Conservation (phyloP, 73 alveolate genomes). For the Tetrahymena malaccensis region DNA sequence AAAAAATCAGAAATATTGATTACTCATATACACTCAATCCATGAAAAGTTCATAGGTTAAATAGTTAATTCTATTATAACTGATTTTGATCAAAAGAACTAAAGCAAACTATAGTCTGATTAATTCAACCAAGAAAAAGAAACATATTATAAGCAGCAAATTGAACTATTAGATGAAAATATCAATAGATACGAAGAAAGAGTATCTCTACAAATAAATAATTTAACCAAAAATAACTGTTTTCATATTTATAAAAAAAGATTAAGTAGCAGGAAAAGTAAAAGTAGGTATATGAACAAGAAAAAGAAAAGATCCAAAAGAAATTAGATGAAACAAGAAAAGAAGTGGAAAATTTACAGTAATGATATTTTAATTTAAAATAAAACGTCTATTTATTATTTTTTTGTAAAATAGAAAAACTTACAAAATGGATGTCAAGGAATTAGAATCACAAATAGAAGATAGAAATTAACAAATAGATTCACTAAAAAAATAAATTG, state of each 20-base stretch:
- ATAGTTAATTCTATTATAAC: background rate
- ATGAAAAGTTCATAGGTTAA: slow-evolving; percentile 8
- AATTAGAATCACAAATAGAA: background rate
- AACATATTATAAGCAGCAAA: slow-evolving; percentile 4
- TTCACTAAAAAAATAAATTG: background rate
- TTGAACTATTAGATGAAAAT: slow-evolving; percentile 8
- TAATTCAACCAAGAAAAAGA: slow-evolving; percentile 10
- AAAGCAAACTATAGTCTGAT: background rate
- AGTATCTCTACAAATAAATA: background rate
- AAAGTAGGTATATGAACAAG: background rate
- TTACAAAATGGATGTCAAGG: background rate
- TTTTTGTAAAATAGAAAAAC: background rate
- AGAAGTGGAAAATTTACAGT: background rate
- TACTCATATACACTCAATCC: slow-evolving; percentile 12
- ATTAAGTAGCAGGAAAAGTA: background rate
- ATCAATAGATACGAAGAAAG: slow-evolving; percentile 9
- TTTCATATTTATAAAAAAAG: background rate
- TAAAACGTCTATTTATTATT: background rate
- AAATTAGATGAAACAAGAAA: background rate
- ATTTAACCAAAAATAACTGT: background rate
- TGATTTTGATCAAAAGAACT: background rate
- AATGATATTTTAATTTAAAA: background rate
- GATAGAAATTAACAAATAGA: background rate
- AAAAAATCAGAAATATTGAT: slow-evolving; percentile 23
- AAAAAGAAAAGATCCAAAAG: background rate